Evolutionary conservation across 2,329 filamentous ascomycete species (phyloP).

Genomic region (Lachnellula occidentalis): DNA sequence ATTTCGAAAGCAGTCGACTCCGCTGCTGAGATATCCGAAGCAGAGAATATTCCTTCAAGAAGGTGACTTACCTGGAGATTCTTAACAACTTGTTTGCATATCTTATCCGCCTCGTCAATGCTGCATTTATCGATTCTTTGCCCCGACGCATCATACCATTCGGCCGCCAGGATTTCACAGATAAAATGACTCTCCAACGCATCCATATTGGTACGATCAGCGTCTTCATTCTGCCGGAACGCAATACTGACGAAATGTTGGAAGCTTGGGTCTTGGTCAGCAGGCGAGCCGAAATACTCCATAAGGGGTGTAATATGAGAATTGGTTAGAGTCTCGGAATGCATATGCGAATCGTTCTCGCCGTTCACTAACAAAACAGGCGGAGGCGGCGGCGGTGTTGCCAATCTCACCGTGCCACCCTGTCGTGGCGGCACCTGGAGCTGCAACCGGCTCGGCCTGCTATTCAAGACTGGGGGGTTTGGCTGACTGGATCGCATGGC

Average conservation of each 20-base stretch:
- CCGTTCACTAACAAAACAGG: conserved; percentile 45
- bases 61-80: conserved; percentile 36
- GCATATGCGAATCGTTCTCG: conserved; percentile 27
- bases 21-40: too few species aligned
- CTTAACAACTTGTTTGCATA: conserved; percentile 49
- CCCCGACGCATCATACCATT: conserved; percentile 47
- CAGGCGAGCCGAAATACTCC: conserved; percentile 25
- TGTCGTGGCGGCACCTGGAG: conserved; percentile 59
- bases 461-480: conserved; percentile 15
- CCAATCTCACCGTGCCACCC: conserved; percentile 55
- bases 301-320: conserved; percentile 22
- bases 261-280: conserved; percentile 17
- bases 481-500: conserved; percentile 20
- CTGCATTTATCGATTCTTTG: conserved; percentile 38
- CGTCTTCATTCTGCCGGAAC: conserved; percentile 27
- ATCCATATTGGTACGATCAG: conserved; percentile 47
- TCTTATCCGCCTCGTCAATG: conserved; percentile 48
- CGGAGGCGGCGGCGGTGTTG: conserved; percentile 47
- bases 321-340: conserved; percentile 19
- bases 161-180: conserved; percentile 42
- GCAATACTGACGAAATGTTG: conserved; percentile 25
- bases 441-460: conserved; percentile 47
- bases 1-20: too few species aligned
- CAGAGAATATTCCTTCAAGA: too few species aligned
- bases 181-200: conserved; percentile 51